Evolutionary conservation across 108 stramenopile species (phyloP).

Genomic region (Pseudonitzschia multiseries): DNA sequence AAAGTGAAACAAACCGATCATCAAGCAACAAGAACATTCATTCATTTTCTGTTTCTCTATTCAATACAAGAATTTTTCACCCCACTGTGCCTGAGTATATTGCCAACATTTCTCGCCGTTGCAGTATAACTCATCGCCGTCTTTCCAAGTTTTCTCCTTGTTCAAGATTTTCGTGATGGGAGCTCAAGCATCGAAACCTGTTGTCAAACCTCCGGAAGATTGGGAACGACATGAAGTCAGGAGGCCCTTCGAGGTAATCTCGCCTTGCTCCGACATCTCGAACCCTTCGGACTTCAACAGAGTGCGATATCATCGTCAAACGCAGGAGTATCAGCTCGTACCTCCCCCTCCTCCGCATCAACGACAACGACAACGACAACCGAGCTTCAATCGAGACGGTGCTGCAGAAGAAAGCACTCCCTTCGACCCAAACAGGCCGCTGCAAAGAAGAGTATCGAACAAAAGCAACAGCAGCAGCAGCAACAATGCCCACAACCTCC

Average conservation of each 20-base stretch:
- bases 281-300: constrained; percentile 41
- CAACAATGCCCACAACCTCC: constrained; percentile 8
- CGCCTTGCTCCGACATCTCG: constrained; percentile 39
- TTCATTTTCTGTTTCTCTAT: too few species aligned
- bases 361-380: constrained; percentile 14
- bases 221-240: constrained; percentile 5
- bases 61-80: background rate
- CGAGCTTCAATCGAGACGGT: background rate
- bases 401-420: background rate
- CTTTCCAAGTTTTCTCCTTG: too few species aligned
- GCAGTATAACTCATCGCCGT: too few species aligned
- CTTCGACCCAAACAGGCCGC: background rate
- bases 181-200: constrained; percentile 31
- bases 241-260: constrained; percentile 35
- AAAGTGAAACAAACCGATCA: background rate
- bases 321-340: background rate
- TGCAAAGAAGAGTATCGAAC: background rate
- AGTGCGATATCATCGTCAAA: constrained; percentile 13
- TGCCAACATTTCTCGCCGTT: too few species aligned
- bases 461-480: background rate
- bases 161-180: constrained; percentile 19
- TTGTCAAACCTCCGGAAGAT: constrained; percentile 31
- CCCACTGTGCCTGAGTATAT: background rate
- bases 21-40: too few species aligned
- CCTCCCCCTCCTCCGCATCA: constrained; percentile 16